A percentile compares a stretch with the other conserved stretches of the same genome.
These are phyloP conservation scores for Kandelia obovata DNA, from an alignment of 345 rosid species.

Conservation along the genomic window DNA sequence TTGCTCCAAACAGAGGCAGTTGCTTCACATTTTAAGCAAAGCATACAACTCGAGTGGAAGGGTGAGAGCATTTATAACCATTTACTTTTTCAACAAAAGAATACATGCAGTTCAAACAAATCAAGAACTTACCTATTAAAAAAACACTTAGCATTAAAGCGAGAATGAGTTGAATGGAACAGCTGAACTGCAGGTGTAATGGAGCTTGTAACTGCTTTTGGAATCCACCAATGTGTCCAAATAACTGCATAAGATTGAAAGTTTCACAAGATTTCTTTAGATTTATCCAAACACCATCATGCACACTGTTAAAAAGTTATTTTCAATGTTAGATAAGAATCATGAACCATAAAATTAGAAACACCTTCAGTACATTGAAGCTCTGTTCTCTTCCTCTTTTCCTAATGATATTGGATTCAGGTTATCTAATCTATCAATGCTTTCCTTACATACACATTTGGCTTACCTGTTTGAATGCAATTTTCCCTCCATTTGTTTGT, in stretches of 20 bases:
- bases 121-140: conserved; percentile 54
- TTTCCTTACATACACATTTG: not conserved
- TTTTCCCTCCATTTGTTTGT: conserved; percentile 28
- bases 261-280: conserved; percentile 1
- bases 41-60: not conserved
- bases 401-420: too few relatives aligned
- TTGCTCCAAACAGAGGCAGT: too few relatives aligned
- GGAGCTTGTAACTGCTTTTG: conserved; percentile 50
- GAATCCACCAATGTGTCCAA: conserved; percentile 37
- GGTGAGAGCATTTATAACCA: not conserved
- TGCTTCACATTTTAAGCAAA: too few relatives aligned
- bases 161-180: conserved; percentile 61
- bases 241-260: conserved; percentile 38
- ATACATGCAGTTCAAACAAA: conserved; percentile 7
- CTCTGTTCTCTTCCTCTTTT: too few relatives aligned
- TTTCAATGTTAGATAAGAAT: not conserved
- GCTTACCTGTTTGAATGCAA: conserved; percentile 49
- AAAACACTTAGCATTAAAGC: conserved; percentile 59
- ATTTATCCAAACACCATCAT: not conserved
- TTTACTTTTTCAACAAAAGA: not conserved
- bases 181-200: conserved; percentile 37
- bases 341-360: too few relatives aligned
- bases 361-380: too few relatives aligned
- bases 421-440: not conserved
- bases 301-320: not conserved